phyloP scores from a whole-genome alignment of 2,329 filamentous ascomycete species.

The Exophiala viscosa region DNA sequence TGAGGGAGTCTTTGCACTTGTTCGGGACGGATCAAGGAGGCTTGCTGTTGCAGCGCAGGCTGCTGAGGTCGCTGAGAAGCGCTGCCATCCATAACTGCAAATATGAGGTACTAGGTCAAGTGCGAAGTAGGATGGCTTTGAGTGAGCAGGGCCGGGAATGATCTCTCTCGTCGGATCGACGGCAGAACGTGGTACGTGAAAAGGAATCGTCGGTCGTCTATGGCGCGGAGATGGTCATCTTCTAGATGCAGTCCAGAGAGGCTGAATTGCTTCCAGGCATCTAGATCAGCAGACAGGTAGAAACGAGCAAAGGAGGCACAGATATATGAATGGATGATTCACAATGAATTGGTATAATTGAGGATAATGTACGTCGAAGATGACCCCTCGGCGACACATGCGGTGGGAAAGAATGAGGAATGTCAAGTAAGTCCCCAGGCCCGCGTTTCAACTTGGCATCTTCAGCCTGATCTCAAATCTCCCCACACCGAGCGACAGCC shows the following conservation, averaged over 20 bases:
- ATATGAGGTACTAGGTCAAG: not conserved
- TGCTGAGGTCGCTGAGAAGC: conserved; percentile 11
- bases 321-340: no score
- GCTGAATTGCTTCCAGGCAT: not conserved
- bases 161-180: not conserved
- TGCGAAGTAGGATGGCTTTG: not conserved
- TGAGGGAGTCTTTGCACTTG: conserved; percentile 52
- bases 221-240: not conserved
- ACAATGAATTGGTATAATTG: no score
- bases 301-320: not conserved
- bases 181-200: not conserved
- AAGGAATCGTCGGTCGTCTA: not conserved
- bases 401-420: not conserved
- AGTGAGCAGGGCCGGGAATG: not conserved
- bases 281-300: not conserved
- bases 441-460: not conserved
- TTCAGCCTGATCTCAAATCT: not conserved
- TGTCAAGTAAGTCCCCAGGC: not conserved
- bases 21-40: conserved; percentile 49
- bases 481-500: not conserved
- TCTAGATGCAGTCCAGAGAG: not conserved
- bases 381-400: no score
- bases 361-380: no score
- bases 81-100: conserved; percentile 10
- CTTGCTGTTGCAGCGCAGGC: conserved; percentile 36